A percentile compares a stretch with the other conserved stretches of the same genome.
Evolutionary conservation across 345 rosid genomes (phyloP).

Genomic region (Kandelia obovata): DNA sequence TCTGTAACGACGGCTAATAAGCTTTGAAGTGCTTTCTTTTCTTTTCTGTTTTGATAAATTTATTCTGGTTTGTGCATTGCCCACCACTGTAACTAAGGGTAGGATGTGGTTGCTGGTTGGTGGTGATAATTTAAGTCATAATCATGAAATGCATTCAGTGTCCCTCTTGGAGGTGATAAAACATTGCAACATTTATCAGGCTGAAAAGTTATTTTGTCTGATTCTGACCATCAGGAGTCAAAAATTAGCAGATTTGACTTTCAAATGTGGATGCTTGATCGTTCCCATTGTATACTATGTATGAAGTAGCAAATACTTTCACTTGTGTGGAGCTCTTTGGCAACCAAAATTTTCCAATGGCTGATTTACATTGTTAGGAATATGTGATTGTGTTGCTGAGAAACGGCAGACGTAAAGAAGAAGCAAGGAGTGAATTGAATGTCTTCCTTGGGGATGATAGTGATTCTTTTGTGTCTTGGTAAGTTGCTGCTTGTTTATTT

Average conservation of each 20-base stretch:
- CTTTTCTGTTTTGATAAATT: background rate
- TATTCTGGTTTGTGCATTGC: background rate
- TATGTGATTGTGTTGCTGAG: constrained; percentile 84
- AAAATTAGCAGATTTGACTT: too few species aligned
- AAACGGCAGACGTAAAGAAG: constrained; percentile 83
- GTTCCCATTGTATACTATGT: too few species aligned
- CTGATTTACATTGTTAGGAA: constrained; percentile 50
- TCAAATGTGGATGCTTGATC: too few species aligned
- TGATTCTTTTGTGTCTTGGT: constrained; percentile 80
- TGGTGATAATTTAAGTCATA: background rate
- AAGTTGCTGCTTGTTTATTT: constrained; percentile 20
- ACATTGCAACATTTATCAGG: too few species aligned
- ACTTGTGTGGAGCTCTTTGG: background rate
- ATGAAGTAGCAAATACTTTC: background rate
- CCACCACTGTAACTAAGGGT: background rate
- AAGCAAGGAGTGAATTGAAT: constrained; percentile 76
- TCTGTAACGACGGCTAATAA: too few species aligned
- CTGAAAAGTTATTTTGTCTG: too few species aligned
- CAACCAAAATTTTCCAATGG: background rate
- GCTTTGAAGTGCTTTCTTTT: background rate
- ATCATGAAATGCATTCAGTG: too few species aligned
- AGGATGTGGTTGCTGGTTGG: background rate
- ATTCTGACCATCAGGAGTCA: too few species aligned
- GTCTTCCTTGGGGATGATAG: constrained; percentile 92
- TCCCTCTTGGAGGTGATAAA: too few species aligned